These are phyloP conservation scores for Rubus idaeus DNA, from an alignment of 306 rosid species.

Conservation along the genomic window DNA sequence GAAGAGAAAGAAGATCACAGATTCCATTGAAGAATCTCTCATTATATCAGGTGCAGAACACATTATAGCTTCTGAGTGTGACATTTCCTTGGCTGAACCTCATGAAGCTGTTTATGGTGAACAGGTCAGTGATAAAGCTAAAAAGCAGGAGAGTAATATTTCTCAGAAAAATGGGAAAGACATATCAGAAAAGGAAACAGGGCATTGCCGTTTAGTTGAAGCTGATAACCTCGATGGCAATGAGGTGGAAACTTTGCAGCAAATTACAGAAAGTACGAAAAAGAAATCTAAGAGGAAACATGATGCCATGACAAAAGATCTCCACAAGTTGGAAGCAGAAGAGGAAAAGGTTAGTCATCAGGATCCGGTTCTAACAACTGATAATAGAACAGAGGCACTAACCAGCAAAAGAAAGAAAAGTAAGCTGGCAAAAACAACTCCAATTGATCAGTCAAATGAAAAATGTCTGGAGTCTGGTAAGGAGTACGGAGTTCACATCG, in stretches of 20 bases:
- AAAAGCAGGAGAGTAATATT: constrained; percentile 30
- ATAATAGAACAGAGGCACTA: constrained; percentile 14
- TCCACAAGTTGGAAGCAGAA: constrained; percentile 34
- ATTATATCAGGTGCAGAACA: constrained; percentile 18
- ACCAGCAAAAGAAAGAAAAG: constrained; percentile 19
- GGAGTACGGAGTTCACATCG: constrained; percentile 20
- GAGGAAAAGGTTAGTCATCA: constrained; percentile 28
- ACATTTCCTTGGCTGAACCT: constrained; percentile 27
- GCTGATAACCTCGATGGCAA: constrained; percentile 15
- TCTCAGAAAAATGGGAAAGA: constrained; percentile 39
- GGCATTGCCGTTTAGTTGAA: constrained; percentile 25
- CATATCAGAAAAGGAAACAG: constrained; percentile 28
- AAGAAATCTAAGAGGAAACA: constrained; percentile 51
- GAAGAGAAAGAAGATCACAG: constrained; percentile 39
- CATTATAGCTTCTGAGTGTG: constrained; percentile 33
- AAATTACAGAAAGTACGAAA: constrained; percentile 30
- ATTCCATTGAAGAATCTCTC: constrained; percentile 24
- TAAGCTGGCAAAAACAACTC: constrained; percentile 22
- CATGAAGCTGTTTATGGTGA: constrained; percentile 31
- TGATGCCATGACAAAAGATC: constrained; percentile 31
- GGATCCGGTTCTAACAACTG: constrained; percentile 29
- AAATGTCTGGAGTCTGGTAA: constrained; percentile 5
- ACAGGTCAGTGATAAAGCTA: constrained; percentile 31
- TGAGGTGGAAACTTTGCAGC: constrained; percentile 34
- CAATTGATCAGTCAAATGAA: constrained; percentile 24